phyloP scores from a whole-genome alignment of 768 basidiomycete genomes.

The Jaapia argillacea region DNA sequence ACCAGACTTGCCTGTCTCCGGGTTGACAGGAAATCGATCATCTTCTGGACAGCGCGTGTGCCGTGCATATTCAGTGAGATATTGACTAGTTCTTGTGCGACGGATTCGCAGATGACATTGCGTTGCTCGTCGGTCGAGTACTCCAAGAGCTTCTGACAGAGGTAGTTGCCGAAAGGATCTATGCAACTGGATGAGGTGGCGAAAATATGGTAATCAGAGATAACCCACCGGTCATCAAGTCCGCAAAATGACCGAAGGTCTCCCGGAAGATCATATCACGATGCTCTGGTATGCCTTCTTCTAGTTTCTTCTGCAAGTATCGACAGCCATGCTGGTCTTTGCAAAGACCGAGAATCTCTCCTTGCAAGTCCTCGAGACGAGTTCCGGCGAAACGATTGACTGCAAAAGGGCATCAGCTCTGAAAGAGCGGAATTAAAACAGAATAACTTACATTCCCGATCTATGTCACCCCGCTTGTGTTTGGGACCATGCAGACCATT shows the following conservation, averaged over 20 bases:
- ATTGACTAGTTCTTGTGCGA: slow-evolving; percentile 93
- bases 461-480: slow-evolving; percentile 89
- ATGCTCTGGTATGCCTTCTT: slow-evolving; percentile 92
- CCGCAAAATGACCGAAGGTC: slow-evolving; percentile 95
- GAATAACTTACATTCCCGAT: slow-evolving; percentile 60
- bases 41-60: slow-evolving; percentile 98
- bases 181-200: slow-evolving; percentile 5
- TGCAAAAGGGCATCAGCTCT: slow-evolving; percentile 17
- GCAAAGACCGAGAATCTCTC: slow-evolving; percentile 89
- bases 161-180: slow-evolving; percentile 99
- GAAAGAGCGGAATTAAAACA: slow-evolving; percentile 6
- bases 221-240: slow-evolving; percentile 86
- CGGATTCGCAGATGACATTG: slow-evolving; percentile 93
- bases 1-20: slow-evolving; percentile 72
- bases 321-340: slow-evolving; percentile 99
- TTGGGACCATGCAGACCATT: slow-evolving; percentile 88
- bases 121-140: slow-evolving; percentile 97
- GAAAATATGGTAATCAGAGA: not conserved
- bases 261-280: slow-evolving; percentile 99
- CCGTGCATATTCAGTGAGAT: slow-evolving; percentile 99
- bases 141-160: slow-evolving; percentile 96
- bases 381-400: slow-evolving; percentile 97
- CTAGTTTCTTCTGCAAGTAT: slow-evolving; percentile 97
- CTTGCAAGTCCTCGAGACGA: slow-evolving; percentile 88
- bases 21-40: slow-evolving; percentile 98